These are phyloP conservation scores for Angomonas deanei DNA, from an alignment of 208 protist species.

Conservation along the genomic window DNA sequence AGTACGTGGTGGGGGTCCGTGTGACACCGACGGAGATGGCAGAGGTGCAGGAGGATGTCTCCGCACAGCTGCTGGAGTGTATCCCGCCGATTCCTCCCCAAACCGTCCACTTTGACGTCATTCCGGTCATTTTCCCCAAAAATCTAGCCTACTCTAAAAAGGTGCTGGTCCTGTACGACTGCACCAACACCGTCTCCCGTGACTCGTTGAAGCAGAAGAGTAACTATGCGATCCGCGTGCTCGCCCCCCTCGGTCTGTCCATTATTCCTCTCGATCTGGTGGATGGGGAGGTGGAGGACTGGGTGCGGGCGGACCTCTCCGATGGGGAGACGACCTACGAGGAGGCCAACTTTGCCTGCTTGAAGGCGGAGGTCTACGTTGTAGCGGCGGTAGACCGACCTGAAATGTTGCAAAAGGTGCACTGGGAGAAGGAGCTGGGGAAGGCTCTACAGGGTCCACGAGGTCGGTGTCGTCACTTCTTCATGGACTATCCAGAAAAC, in stretches of 20 bases:
- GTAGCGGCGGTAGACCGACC: conserved; percentile 31
- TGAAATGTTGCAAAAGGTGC: conserved; percentile 9
- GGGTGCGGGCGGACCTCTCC: conserved; percentile 5
- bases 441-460: conserved; percentile 21
- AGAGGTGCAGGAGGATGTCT: conserved; percentile 40
- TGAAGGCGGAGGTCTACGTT: conserved; percentile 34
- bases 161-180: conserved; percentile 47
- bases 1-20: conserved; percentile 52
- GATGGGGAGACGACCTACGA: background rate
- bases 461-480: conserved; percentile 30
- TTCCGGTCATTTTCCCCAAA: conserved; percentile 42
- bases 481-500: conserved; percentile 22
- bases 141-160: conserved; percentile 28
- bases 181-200: conserved; percentile 13
- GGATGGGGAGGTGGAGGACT: conserved; percentile 13
- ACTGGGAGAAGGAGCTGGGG: conserved; percentile 30
- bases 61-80: conserved; percentile 44
- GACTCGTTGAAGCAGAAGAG: conserved; percentile 57
- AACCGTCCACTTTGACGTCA: conserved; percentile 31
- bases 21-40: conserved; percentile 31
- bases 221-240: conserved; percentile 48
- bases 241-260: conserved; percentile 42
- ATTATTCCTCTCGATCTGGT: conserved; percentile 41
- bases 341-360: background rate
- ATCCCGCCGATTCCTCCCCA: conserved; percentile 53